These are phyloP conservation scores for Penicillium sp. DNA, from an alignment of 2,329 filamentous ascomycete genomes.

Conservation along the genomic window DNA sequence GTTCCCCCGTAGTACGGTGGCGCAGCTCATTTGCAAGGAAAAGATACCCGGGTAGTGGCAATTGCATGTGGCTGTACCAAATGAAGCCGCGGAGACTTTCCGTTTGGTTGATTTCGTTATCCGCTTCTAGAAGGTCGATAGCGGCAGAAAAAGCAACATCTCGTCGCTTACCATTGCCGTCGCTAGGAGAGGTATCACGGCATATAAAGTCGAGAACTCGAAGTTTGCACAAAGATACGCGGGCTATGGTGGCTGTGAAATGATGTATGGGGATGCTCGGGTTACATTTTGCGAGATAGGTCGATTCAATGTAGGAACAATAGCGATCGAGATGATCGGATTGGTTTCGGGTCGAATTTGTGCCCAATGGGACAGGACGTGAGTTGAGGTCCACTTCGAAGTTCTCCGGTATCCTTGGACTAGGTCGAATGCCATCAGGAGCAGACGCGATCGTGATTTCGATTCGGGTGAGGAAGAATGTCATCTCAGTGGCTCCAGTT, in stretches of 20 bases:
- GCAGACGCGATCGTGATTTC: conserved; percentile 12
- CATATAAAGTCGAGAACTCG: conserved; percentile 16
- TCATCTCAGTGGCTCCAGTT: conserved; percentile 40
- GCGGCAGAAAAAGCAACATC: conserved; percentile 58
- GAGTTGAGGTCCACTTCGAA: not conserved
- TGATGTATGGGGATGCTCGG: conserved; percentile 61
- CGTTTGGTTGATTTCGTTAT: conserved; percentile 57
- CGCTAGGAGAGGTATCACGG: conserved; percentile 1
- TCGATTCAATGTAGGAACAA: conserved; percentile 57
- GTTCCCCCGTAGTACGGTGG: conserved; percentile 54
- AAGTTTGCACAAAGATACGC: conserved; percentile 51
- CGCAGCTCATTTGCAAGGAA: conserved; percentile 61
- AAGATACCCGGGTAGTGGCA: conserved; percentile 64
- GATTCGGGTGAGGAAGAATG: conserved; percentile 40
- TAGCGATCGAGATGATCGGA: conserved; percentile 52
- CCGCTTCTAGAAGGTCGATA: conserved; percentile 61
- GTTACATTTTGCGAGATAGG: conserved; percentile 60
- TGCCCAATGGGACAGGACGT: not conserved
- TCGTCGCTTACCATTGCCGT: conserved; percentile 40
- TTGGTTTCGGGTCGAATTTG: not conserved
- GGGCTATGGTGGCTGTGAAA: conserved; percentile 61
- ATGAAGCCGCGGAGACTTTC: conserved; percentile 56
- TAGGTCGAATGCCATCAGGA: conserved; percentile 5
- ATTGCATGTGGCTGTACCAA: conserved; percentile 63
- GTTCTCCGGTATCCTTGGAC: conserved; percentile 21